Evolutionary conservation across 148 eudicot species (phyloP), one percentile per base, ranked within the genome.

Genomic region (Amaranthus hypochondriacus): DNA sequence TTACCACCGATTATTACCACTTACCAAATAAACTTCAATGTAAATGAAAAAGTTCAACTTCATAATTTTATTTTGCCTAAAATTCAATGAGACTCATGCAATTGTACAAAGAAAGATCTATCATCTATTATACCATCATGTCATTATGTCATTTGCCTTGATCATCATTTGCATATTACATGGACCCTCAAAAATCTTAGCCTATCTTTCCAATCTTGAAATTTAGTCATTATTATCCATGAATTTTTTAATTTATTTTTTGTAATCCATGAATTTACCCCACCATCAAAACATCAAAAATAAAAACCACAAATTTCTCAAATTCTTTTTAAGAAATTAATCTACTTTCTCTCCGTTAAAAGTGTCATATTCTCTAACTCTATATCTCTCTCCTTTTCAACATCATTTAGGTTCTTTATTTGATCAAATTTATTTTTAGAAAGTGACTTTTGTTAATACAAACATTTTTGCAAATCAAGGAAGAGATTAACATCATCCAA

Each of bases 171-270:
- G 42, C 18, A 28, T 0, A 47, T 9, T 43, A 68, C 71, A 64
- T 53, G 71, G 58, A 68, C 66, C 53, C 71, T 28, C 55, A 50
- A 68, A 62, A 58, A 75, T 75, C 78, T 13, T 58, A 68, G 50
- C 67, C 64, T 75, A 68, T 75, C 72, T 50, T 51, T 56, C 51
- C 21, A 5, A 56, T 11, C 53, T 68, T 21, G 60, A 59, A 68
- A 12, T 60, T 52, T 67, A 75, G 4, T 63, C 52, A 44, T 56
- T 42, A 42, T 53, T 54, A 46, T 64, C 63, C 71, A 28, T 28
- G 39, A 56, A 44, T 2, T 51, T 68, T 52, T 21, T 39, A n/a
- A 6, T 15, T 42, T 64, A 43, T 6, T 43, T 43, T 7, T 39
- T 42, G 2, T 11, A 7, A 4, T 63, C 62, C 7, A 2, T 11